These are phyloP conservation scores for Entomophthora muscae DNA, from an alignment of 371 early-diverging fungal species.

Conservation along the genomic window DNA sequence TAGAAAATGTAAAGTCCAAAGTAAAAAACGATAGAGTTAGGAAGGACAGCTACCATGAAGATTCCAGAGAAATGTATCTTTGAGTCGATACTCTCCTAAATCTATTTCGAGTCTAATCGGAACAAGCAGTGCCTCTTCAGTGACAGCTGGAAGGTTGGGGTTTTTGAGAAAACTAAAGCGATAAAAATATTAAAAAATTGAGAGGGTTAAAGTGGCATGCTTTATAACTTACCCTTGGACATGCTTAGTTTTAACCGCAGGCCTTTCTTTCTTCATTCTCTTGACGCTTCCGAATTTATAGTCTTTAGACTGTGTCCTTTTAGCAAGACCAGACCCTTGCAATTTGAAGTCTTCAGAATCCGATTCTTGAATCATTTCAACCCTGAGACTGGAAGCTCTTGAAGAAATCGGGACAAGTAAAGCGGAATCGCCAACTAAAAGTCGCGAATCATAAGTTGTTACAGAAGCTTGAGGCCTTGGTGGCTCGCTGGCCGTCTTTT, in stretches of 20 bases:
- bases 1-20: neutral
- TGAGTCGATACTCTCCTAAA: conserved; percentile 58
- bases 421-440: neutral
- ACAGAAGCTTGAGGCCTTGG: neutral
- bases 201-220: neutral
- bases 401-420: neutral
- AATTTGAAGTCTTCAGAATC: neutral
- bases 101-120: conserved; percentile 85
- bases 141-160: neutral
- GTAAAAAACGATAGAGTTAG: no score
- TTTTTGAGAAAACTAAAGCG: neutral
- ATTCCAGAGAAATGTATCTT: conserved; percentile 89
- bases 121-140: neutral
- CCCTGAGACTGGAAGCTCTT: neutral
- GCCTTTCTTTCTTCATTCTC: neutral
- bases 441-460: neutral
- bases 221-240: neutral
- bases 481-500: no score
- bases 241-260: neutral
- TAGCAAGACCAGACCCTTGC: neutral
- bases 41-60: conserved; percentile 34
- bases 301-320: neutral
- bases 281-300: neutral
- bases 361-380: neutral
- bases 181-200: neutral